phyloP scores from a whole-genome alignment of 176 grass and related monocot genomes.

The Lolium multiflorum region DNA sequence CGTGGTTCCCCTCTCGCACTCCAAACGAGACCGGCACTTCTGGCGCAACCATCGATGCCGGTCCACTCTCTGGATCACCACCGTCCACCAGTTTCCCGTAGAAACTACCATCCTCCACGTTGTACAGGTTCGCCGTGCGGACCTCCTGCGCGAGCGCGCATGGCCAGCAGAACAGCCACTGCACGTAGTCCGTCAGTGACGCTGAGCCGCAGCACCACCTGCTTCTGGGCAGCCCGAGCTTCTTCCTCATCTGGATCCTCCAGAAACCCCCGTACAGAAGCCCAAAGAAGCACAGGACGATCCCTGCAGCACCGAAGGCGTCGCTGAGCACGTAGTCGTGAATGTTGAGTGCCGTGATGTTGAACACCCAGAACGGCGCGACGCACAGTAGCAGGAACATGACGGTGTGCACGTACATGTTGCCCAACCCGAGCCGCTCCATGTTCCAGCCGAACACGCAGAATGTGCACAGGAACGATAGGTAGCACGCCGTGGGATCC shows the following conservation, averaged over 20 bases:
- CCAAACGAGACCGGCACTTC: neutral
- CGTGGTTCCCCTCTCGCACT: neutral
- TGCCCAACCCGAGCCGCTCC: constrained; percentile 88
- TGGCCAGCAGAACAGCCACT: constrained; percentile 88
- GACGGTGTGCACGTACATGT: constrained; percentile 87
- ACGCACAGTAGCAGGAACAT: constrained; percentile 84
- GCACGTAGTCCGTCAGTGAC: constrained; percentile 59
- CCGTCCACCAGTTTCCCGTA: constrained; percentile 42
- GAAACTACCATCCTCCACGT: constrained; percentile 53
- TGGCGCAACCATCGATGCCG: neutral
- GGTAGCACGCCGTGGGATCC: constrained; percentile 63
- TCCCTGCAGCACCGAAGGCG: constrained; percentile 52
- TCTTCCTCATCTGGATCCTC: constrained; percentile 93
- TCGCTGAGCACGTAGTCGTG: constrained; percentile 62
- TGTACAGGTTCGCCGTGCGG: constrained; percentile 80
- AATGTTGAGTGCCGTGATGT: constrained; percentile 76
- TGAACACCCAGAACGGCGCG: constrained; percentile 92
- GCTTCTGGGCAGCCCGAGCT: constrained; percentile 57
- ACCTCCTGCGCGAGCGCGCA: constrained; percentile 86
- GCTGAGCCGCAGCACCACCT: constrained; percentile 59
- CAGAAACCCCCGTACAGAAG: constrained; percentile 88
- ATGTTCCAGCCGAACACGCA: constrained; percentile 99
- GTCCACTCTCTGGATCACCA: constrained; percentile 15
- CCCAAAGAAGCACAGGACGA: constrained; percentile 73
- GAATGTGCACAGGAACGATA: constrained; percentile 74